A percentile compares a stretch with the other conserved stretches of the same genome.
phyloP scores from a whole-genome alignment of 139 green algal species.

The Chlorella vulgaris region DNA sequence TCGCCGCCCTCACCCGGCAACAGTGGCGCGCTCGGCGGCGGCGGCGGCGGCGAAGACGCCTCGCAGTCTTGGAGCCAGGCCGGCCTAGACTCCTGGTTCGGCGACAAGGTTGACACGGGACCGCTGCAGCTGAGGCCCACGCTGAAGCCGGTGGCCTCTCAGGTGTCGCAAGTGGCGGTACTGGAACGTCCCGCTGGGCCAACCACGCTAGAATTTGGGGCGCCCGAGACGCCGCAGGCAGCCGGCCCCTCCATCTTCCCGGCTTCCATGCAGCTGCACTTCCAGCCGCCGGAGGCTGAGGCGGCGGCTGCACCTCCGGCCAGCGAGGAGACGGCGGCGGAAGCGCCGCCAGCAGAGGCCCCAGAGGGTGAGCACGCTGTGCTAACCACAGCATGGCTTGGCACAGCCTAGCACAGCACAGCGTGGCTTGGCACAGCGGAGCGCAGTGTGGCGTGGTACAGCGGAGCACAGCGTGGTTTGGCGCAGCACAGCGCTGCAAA shows the following conservation, averaged over 20 bases:
- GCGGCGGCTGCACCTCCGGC: neutral
- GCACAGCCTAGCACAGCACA: neutral
- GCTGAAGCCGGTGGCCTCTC: neutral
- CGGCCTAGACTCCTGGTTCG: constrained; percentile 46
- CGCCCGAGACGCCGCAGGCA: constrained; percentile 26
- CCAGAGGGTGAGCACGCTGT: neutral
- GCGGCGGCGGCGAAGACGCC: constrained; percentile 7
- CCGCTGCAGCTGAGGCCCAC: constrained; percentile 14
- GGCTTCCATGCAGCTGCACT: constrained; percentile 28
- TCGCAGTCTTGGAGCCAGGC: constrained; percentile 29
- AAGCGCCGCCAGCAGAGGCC: neutral
- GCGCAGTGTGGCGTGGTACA: too few relatives aligned
- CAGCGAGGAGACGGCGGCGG: neutral
- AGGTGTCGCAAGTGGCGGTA: constrained; percentile 16
- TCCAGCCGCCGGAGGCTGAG: neutral
- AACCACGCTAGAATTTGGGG: constrained; percentile 30
- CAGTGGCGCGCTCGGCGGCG: neutral
- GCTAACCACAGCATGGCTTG: neutral
- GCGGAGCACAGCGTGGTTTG: too few relatives aligned
- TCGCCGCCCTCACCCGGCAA: neutral
- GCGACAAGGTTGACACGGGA: constrained; percentile 43
- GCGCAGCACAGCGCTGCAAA: too few relatives aligned
- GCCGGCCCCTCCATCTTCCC: constrained; percentile 27
- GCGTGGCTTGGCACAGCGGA: neutral
- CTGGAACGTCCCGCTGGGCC: constrained; percentile 23